Conservation (phyloP, 2,329 filamentous ascomycete species). For the Thyridium curvatum region DNA sequence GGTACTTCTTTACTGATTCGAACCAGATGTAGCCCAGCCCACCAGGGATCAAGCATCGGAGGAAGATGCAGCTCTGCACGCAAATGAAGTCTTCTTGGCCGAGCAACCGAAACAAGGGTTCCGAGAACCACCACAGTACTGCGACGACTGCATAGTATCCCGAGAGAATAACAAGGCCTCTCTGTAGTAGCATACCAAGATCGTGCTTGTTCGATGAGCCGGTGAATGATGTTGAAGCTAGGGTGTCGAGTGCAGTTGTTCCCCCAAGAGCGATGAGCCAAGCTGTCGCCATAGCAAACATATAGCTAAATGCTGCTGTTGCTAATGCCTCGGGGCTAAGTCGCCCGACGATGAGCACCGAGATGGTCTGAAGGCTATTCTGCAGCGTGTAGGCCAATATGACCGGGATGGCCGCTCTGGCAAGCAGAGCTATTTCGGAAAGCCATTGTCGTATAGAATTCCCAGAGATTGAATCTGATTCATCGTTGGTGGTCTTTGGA, state of each 20-base stretch:
- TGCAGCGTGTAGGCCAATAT: conserved; percentile 82
- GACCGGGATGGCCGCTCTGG: conserved; percentile 67
- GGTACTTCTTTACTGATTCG: conserved; percentile 77
- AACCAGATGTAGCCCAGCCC: conserved; percentile 86
- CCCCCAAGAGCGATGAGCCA: conserved; percentile 85
- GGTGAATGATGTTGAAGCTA: conserved; percentile 78
- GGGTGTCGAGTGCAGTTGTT: conserved; percentile 78
- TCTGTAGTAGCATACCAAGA: conserved; percentile 71
- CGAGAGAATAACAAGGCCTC: conserved; percentile 66
- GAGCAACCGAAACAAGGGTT: conserved; percentile 65
- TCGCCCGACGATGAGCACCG: conserved; percentile 74
- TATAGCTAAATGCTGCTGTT: conserved; percentile 80
- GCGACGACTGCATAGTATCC: conserved; percentile 68
- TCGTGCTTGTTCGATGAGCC: conserved; percentile 73
- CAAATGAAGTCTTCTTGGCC: conserved; percentile 77
- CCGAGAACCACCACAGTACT: conserved; percentile 68
- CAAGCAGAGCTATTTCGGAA: conserved; percentile 59
- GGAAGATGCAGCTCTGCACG: conserved; percentile 64
- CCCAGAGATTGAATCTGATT: too few relatives aligned
- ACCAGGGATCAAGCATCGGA: conserved; percentile 69
- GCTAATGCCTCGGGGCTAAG: conserved; percentile 74
- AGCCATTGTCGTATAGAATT: conserved; percentile 24
- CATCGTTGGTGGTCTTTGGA: background rate
- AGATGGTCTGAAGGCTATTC: conserved; percentile 77
- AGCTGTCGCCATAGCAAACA: conserved; percentile 86